Base-by-base conservation (phyloP, 192 early-diverging fungal genomes). In the Rhizoclosmatium globosum region DNA sequence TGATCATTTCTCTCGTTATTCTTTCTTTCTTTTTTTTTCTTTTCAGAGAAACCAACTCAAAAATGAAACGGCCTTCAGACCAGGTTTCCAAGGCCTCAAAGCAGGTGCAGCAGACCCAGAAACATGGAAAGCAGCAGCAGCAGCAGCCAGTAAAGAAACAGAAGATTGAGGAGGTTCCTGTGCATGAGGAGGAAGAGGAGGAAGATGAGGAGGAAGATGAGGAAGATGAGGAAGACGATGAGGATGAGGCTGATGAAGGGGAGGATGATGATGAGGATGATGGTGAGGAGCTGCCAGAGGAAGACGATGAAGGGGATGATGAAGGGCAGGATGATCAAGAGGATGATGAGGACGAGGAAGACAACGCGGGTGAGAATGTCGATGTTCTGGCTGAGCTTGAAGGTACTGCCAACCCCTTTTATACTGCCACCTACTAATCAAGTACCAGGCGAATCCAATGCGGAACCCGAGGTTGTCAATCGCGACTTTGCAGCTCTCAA, bases 401-500 rank as follows among this genome's bases (percentile, higher is more conserved):
- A 75, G 79, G 66, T 76, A 42, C 1, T 17, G 9, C 45, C 48
- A 17, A 2, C 62, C 48, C 38, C 41, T 19, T 39, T 19, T 38
- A 13, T 13, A 3, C 6, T 56, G 13, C 13, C 53, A 76, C 58
- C 46, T 61, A 21, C 50, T 3, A 77, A 31, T n/a, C 56, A 42
- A 17, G 15, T 39, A 31, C 44, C 42, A 65, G 79, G 71, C 71
- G 39, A 13, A 21, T 23, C 7, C 47, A 66, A 41, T 11, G 39
- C 48, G 1, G 31, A 64, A 9, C 50, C 58, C 38, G 66, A 47
- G 31, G 59, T 68, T 45, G 68, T 88, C 41, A 79, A 91, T 79
- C 83, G 84, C 59, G 89, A 91, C 6, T 99, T 99, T 68, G 77
- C 83, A 17, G 88, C 92, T 6, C 84, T 99, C 3, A 90, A 93